Percentiles rank a stretch among this genome's conserved stretches.
These are phyloP conservation scores for Ascochyta pisi DNA, from an alignment of 2,329 filamentous ascomycete genomes.

Conservation along the genomic window DNA sequence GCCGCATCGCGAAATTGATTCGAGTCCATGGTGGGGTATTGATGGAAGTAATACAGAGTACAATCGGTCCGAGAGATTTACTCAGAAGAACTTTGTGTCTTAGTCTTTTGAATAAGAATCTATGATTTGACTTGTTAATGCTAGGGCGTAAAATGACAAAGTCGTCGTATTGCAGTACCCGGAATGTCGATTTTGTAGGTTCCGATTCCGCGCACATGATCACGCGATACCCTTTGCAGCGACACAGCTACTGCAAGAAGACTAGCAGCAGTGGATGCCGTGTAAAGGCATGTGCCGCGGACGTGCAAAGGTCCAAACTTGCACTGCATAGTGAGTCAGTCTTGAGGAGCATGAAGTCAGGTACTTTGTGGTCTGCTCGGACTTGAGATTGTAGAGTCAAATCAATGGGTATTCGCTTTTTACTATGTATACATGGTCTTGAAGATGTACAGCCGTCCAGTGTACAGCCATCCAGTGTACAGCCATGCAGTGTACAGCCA, in stretches of 20 bases:
- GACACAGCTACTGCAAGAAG: no score
- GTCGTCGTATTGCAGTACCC: not conserved
- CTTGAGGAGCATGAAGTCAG: no score
- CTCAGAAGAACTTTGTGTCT: not conserved
- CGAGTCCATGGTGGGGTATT: conserved; percentile 70
- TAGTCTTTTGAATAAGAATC: not conserved
- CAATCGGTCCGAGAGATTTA: not conserved
- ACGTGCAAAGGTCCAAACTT: no score
- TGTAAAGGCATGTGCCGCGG: no score
- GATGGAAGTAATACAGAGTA: not conserved
- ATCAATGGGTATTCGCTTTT: conserved; percentile 1
- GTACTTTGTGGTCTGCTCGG: no score
- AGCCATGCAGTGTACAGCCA: no score
- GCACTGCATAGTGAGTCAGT: no score
- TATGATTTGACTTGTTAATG: not conserved
- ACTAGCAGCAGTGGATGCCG: no score
- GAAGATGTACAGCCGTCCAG: no score
- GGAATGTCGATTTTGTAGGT: not conserved
- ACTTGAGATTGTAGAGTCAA: not conserved
- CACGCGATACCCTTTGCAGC: not conserved
- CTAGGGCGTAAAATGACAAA: conserved; percentile 9
- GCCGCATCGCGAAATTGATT: conserved; percentile 80
- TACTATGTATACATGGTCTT: not conserved
- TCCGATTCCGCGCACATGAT: conserved; percentile 12
- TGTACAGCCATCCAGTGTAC: no score